Base-by-base conservation (phyloP, 148 eudicot genomes). In the Nyssa sinensis region DNA sequence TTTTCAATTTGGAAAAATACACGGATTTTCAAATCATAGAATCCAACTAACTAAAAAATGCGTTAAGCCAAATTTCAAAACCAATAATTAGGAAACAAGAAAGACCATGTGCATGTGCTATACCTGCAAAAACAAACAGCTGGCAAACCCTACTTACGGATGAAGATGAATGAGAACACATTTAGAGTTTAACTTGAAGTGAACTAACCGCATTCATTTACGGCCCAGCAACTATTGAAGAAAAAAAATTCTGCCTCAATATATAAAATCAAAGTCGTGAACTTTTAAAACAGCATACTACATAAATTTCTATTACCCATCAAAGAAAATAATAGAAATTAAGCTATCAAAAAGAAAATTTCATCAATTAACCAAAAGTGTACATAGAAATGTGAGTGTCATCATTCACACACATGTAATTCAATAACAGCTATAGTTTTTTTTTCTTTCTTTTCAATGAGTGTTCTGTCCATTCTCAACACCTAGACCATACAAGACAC, bases 401-500 rank as follows among this genome's bases (percentile, higher is more conserved):
- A 71, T 21, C 72, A 69, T 37, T 30, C 55, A 61, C 55, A 61
- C 66, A 61, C 75, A 72, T 28, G 2, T 14, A 61, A 1, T 33
- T 61, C 60, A 25, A 59, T 49, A 60, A 44, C 49, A 62, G 55
- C 57, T 27, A 63, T 72, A 7, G 31, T 67, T 51, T 31, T 39
- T n/a, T 12, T 21, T 60, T 28, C 21, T 11, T n/a, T 71, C 73
- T 66, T 66, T 66, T 67, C 47, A 33, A 31, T 63, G 55, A 41
- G 61, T 60, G 72, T 37, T 64, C 11, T 84, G 76, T 78, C 85
- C 78, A 82, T 82, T 79, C 69, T 87, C 86, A 53, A 78, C 82
- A 53, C 86, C 88, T 62, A 87, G 80, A 63, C 90, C 90, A 70
- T 87, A 87, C 84, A 87, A 78, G 31, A 87, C 86, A 34, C 90